Percentiles rank a stretch among this genome's conserved stretches.
These are phyloP conservation scores for Calvatia gigantea DNA, from an alignment of 768 basidiomycete genomes.

Conservation along the genomic window DNA sequence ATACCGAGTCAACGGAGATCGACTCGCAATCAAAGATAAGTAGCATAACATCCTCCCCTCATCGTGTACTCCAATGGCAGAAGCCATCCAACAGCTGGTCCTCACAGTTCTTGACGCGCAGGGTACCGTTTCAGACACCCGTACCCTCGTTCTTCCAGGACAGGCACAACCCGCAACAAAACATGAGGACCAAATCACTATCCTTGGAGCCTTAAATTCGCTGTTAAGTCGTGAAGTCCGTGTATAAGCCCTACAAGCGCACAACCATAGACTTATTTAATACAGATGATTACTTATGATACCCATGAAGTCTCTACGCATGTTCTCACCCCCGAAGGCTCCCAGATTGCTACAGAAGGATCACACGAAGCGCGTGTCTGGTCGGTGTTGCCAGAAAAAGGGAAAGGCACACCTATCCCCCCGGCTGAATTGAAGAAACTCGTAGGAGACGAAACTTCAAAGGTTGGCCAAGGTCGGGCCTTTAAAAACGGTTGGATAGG, in stretches of 20 bases:
- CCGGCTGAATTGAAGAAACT: constrained; percentile 64
- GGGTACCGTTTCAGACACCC: constrained; percentile 61
- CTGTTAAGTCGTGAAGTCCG: constrained; percentile 80
- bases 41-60: constrained; percentile 13
- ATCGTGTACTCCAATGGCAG: constrained; percentile 50
- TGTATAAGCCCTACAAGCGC: constrained; percentile 11
- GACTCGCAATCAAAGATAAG: background rate
- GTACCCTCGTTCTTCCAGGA: constrained; percentile 64
- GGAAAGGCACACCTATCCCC: constrained; percentile 63
- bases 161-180: constrained; percentile 51
- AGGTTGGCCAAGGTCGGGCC: constrained; percentile 91
- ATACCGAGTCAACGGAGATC: constrained; percentile 19
- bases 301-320: constrained; percentile 74
- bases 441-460: constrained; percentile 86
- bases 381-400: constrained; percentile 73
- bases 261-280: constrained; percentile 5
- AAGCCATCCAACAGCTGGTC: constrained; percentile 75
- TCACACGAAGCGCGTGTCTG: constrained; percentile 97
- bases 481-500: constrained; percentile 98
- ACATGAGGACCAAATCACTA: constrained; percentile 76
- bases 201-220: constrained; percentile 92
- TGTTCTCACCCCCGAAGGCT: constrained; percentile 78
- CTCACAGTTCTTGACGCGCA: constrained; percentile 65
- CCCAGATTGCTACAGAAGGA: constrained; percentile 71
- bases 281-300: constrained; percentile 80